Conservation (phyloP, 257 asterid species). For the Ballota nigra region DNA sequence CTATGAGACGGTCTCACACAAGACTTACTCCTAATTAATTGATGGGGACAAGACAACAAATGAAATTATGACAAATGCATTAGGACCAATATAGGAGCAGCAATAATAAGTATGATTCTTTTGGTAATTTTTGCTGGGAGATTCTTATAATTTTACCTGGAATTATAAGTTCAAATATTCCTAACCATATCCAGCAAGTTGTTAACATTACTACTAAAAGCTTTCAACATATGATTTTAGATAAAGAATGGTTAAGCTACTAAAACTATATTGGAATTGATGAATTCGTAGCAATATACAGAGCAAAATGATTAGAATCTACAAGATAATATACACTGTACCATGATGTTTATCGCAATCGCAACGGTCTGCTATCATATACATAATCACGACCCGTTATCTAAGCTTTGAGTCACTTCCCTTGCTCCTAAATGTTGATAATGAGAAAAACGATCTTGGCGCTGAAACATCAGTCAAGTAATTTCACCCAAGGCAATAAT, state of each 20-base stretch:
- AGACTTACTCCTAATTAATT: not conserved
- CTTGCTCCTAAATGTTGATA: slow-evolving; percentile 87
- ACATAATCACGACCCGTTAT: slow-evolving; percentile 24
- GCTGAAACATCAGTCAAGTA: slow-evolving; percentile 44
- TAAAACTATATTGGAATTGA: too few relatives aligned
- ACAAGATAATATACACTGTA: slow-evolving; percentile 30
- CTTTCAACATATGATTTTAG: too few relatives aligned
- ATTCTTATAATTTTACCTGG: not conserved
- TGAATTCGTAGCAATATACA: too few relatives aligned
- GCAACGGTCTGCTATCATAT: slow-evolving; percentile 20
- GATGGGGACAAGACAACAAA: not conserved
- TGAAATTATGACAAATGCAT: too few relatives aligned
- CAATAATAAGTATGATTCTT: too few relatives aligned
- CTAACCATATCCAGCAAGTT: not conserved
- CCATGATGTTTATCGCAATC: slow-evolving; percentile 25
- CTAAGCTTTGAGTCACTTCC: slow-evolving; percentile 86
- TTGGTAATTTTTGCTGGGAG: not conserved
- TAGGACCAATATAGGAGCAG: too few relatives aligned
- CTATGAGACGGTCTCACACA: too few relatives aligned
- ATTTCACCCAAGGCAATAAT: not conserved
- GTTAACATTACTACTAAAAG: too few relatives aligned
- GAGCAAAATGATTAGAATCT: slow-evolving; percentile 39
- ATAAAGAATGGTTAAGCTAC: too few relatives aligned
- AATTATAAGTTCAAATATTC: not conserved
- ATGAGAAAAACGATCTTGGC: slow-evolving; percentile 86